phyloP scores from a whole-genome alignment of 352 stramenopile genomes.

The Globisporangium splendens region DNA sequence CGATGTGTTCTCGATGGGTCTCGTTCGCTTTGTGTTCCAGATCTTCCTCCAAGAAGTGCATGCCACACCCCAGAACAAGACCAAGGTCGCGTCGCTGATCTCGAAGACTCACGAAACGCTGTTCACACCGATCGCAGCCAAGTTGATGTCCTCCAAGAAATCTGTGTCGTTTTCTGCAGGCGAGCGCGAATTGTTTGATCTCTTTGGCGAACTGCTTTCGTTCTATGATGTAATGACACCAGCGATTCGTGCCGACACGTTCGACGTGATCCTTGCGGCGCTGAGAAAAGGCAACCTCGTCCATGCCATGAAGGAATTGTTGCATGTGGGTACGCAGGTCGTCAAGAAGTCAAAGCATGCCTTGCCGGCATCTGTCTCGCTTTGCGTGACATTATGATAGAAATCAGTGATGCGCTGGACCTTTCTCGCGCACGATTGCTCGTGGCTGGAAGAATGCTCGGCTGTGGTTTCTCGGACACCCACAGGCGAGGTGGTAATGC shows the following conservation, averaged over 20 bases:
- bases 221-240: conserved; percentile 54
- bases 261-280: conserved; percentile 40
- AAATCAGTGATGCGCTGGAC: no score
- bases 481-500: no score
- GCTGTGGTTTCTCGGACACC: no score
- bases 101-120: conserved; percentile 51
- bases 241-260: conserved; percentile 34
- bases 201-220: conserved; percentile 76
- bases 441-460: no score
- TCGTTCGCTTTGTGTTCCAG: conserved; percentile 73
- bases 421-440: no score
- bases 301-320: conserved; percentile 33
- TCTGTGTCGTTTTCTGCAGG: conserved; percentile 28
- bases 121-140: conserved; percentile 26
- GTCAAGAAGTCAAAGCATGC: conserved; percentile 8
- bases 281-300: conserved; percentile 33
- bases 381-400: no score
- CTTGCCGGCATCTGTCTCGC: no score
- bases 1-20: conserved; percentile 23
- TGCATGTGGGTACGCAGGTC: conserved; percentile 16
- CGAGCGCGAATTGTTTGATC: conserved; percentile 60
- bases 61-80: conserved; percentile 69
- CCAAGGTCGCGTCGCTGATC: conserved; percentile 51
- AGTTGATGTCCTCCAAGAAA: conserved; percentile 6
- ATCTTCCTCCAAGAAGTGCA: conserved; percentile 80